phyloP scores from a whole-genome alignment of 1,284 basidiomycete genomes.

The Cutaneotrichosporon arboriforme region DNA sequence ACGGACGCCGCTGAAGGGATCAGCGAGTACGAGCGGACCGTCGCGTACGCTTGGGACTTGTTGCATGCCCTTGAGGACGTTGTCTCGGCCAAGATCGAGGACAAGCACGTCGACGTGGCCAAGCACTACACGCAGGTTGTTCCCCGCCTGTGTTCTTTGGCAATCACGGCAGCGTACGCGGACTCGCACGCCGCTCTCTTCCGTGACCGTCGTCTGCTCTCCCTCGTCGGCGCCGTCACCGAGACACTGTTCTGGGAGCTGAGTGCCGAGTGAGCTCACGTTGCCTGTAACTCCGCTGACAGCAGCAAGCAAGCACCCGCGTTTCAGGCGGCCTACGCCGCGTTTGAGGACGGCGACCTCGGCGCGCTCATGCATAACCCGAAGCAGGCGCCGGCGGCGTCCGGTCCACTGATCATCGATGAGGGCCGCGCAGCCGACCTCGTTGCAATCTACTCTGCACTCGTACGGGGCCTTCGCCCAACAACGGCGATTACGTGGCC shows the following conservation, averaged over 20 bases:
- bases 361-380: conserved; percentile 53
- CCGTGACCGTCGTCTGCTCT: conserved; percentile 62
- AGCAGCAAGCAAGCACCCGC: conserved; percentile 53
- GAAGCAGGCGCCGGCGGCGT: conserved; percentile 34
- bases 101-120: conserved; percentile 61
- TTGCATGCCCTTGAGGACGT: conserved; percentile 63
- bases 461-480: conserved; percentile 58
- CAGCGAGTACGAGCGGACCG: conserved; percentile 54
- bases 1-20: not conserved
- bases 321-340: conserved; percentile 56
- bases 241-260: conserved; percentile 64
- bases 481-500: conserved; percentile 25
- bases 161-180: conserved; percentile 53
- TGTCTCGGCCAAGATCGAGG: conserved; percentile 61
- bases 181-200: conserved; percentile 46
- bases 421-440: conserved; percentile 52
- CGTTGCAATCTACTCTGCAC: conserved; percentile 62
- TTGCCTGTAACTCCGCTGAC: not conserved
- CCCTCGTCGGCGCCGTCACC: conserved; percentile 60
- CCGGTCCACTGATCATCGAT: not conserved
- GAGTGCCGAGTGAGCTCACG: conserved; percentile 56
- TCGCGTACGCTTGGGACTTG: conserved; percentile 79
- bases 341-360: conserved; percentile 60
- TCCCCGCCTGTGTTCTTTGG: conserved; percentile 64
- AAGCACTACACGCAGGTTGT: conserved; percentile 73